phyloP scores from a whole-genome alignment of 495 filamentous ascomycete species.

The Tetracladium setigerum region DNA sequence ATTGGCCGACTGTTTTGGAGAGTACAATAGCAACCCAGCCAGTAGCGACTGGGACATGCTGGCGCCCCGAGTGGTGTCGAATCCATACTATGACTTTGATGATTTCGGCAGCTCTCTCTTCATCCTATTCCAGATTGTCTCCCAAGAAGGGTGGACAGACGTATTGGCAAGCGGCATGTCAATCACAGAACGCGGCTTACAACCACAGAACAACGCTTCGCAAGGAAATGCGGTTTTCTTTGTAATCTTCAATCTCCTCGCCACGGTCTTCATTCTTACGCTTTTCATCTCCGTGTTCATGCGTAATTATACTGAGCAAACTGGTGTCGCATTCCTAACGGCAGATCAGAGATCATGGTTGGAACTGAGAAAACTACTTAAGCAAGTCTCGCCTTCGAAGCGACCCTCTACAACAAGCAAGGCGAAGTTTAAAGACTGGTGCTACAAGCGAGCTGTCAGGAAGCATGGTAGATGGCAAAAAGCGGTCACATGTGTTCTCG shows the following conservation, averaged over 20 bases:
- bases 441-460: constrained; percentile 86
- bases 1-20: constrained; percentile 71
- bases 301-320: constrained; percentile 99
- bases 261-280: constrained; percentile 94
- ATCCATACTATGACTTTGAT: constrained; percentile 88
- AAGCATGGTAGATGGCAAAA: constrained; percentile 93
- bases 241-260: constrained; percentile 91
- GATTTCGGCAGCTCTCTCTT: constrained; percentile 87
- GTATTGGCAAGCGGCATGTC: constrained; percentile 78
- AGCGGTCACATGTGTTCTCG: constrained; percentile 66
- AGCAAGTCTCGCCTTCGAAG: constrained; percentile 91
- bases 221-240: constrained; percentile 92
- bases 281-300: constrained; percentile 99
- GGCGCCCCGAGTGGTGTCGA: constrained; percentile 70
- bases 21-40: constrained; percentile 69
- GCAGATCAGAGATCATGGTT: constrained; percentile 97
- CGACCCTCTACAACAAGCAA: constrained; percentile 67
- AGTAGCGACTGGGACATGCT: constrained; percentile 68
- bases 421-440: constrained; percentile 81
- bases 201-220: constrained; percentile 57
- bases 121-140: constrained; percentile 98
- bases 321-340: constrained; percentile 92
- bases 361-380: constrained; percentile 85
- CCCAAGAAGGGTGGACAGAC: constrained; percentile 94
- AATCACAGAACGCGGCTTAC: constrained; percentile 66